Conservation (phyloP, 371 early-diverging fungal species). For the Chytridium lagenaria region DNA sequence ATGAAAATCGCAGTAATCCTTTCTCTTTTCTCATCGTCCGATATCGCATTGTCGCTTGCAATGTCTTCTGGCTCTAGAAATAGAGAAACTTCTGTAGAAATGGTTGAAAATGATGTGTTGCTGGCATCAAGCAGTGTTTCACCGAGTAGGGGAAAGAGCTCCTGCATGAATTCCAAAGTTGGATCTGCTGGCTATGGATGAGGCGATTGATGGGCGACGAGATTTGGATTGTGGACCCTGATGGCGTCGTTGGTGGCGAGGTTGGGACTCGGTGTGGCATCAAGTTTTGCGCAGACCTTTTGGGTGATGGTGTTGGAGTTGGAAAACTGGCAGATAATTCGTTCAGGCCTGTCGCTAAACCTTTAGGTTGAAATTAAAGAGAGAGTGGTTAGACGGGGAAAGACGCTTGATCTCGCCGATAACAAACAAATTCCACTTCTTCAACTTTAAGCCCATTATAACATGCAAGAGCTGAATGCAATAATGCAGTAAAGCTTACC, state of each 20-base stretch:
- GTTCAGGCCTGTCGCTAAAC: too few species aligned
- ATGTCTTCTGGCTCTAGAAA: conserved; percentile 6
- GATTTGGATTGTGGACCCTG: not conserved
- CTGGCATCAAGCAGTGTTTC: not conserved
- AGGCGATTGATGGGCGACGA: not conserved
- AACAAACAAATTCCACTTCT: too few species aligned
- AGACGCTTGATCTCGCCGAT: too few species aligned
- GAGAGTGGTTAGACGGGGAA: too few species aligned
- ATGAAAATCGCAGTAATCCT: conserved; percentile 3
- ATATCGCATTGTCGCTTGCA: not conserved
- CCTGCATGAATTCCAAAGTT: not conserved
- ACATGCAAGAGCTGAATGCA: not conserved
- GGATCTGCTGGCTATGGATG: not conserved
- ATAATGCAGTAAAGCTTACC: not conserved
- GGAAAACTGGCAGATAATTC: too few species aligned
- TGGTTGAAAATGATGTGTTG: not conserved
- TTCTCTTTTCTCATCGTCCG: not conserved
- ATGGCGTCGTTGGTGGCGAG: not conserved
- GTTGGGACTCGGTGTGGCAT: not conserved
- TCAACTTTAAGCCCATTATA: too few species aligned
- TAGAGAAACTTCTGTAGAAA: not conserved
- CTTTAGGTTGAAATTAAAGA: too few species aligned
- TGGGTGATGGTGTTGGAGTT: too few species aligned
- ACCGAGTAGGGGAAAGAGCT: too few species aligned
- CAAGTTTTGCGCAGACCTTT: not conserved